Evolutionary conservation across 495 filamentous ascomycete genomes (phyloP).

Genomic region (Neurospora sp.): DNA sequence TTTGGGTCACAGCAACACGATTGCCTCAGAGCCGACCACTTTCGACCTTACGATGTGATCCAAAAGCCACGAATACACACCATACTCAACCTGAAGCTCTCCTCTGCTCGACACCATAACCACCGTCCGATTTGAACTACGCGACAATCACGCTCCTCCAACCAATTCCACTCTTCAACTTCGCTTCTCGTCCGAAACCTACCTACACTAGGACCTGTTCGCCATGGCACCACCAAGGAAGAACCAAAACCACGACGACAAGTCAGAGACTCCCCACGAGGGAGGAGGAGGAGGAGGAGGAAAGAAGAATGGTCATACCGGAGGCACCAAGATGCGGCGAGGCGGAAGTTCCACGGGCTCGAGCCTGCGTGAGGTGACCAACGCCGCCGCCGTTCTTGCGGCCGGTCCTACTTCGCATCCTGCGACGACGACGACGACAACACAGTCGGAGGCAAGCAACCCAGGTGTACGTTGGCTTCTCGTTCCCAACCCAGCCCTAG

Average conservation of each 20-base stretch:
- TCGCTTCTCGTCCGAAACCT: background rate
- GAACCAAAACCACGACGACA: conserved; percentile 31
- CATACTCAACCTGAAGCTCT: background rate
- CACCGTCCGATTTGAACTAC: background rate
- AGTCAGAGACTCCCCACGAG: conserved; percentile 31
- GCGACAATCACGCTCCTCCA: background rate
- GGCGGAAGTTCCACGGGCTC: conserved; percentile 37
- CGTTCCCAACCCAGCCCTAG: background rate
- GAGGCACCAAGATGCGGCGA: conserved; percentile 33
- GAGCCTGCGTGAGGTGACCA: conserved; percentile 31
- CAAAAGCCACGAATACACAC: background rate
- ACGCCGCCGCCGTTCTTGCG: conserved; percentile 16
- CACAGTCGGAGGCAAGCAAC: conserved; percentile 12
- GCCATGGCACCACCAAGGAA: conserved; percentile 29
- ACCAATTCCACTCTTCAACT: background rate
- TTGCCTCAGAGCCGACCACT: background rate
- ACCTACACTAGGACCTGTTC: background rate
- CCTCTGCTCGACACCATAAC: background rate
- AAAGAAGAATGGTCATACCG: conserved; percentile 33
- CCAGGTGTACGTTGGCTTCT: conserved; percentile 19
- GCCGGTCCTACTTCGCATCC: conserved; percentile 11
- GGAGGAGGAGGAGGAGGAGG: background rate
- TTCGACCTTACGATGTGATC: background rate
- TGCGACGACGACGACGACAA: conserved; percentile 7
- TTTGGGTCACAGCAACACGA: background rate